These are phyloP conservation scores for Trichoderma koningiopsis DNA, from an alignment of 2,329 filamentous ascomycete species.

Conservation along the genomic window DNA sequence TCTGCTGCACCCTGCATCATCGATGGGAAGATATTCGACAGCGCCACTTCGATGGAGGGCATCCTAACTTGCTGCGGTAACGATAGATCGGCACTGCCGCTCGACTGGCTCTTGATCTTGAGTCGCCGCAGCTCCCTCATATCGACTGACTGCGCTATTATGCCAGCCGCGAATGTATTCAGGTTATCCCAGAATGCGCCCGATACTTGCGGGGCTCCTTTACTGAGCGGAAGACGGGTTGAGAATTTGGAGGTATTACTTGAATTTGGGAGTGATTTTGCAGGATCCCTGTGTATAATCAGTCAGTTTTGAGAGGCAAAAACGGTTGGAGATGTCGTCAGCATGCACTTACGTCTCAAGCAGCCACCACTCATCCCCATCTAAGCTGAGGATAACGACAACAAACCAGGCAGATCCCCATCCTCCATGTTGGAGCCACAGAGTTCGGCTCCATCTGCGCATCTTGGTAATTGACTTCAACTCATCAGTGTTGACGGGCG, in stretches of 20 bases:
- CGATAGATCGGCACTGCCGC: conserved; percentile 41
- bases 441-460: conserved; percentile 62
- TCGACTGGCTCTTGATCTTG: conserved; percentile 45
- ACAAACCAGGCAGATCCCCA: conserved; percentile 76
- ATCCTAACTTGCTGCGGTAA: conserved; percentile 49
- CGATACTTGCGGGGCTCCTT: conserved; percentile 48
- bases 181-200: conserved; percentile 56
- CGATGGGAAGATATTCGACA: conserved; percentile 49
- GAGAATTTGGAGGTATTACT: conserved; percentile 37
- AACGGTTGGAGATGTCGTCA: neutral
- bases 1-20: conserved; percentile 34
- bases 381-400: conserved; percentile 68
- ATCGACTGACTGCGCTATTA: conserved; percentile 55
- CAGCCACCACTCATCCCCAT: conserved; percentile 79
- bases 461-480: conserved; percentile 64
- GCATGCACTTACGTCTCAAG: conserved; percentile 58
- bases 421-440: conserved; percentile 70
- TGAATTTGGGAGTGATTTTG: conserved; percentile 32
- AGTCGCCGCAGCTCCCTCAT: conserved; percentile 50
- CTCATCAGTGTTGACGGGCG: conserved; percentile 55
- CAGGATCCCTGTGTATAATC: conserved; percentile 32
- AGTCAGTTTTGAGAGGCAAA: conserved; percentile 27
- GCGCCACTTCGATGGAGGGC: conserved; percentile 52
- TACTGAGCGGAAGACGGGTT: conserved; percentile 48
- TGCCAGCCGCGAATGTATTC: conserved; percentile 52